phyloP scores from a whole-genome alignment of 2,329 filamentous ascomycete genomes.

The Pestalotiopsis sp. region DNA sequence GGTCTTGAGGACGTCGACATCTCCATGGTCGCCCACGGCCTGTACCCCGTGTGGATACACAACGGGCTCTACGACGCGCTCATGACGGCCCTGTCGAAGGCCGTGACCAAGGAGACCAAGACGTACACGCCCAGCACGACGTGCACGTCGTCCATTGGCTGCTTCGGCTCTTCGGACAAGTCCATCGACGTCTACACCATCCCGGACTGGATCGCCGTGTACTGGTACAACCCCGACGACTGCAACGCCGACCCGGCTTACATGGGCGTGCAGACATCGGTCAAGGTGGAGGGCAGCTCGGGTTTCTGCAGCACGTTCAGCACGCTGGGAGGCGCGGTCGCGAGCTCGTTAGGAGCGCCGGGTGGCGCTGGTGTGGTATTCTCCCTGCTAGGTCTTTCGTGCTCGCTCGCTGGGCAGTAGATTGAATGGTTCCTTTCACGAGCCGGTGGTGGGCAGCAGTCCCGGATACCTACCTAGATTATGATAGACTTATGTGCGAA shows the following conservation, averaged over 20 bases:
- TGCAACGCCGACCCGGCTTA: not conserved
- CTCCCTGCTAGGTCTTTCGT: not conserved
- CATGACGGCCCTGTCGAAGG: constrained; percentile 2
- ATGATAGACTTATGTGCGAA: too few species aligned
- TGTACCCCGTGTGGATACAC: not conserved
- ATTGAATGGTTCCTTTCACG: not conserved
- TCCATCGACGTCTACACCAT: constrained; percentile 3
- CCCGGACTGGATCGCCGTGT: constrained; percentile 4
- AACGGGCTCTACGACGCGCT: not conserved
- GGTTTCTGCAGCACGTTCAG: not conserved
- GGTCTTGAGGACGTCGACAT: not conserved
- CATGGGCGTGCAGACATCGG: not conserved
- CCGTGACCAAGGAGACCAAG: not conserved
- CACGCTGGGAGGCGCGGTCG: not conserved
- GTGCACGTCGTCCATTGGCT: not conserved
- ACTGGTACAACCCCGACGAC: not conserved
- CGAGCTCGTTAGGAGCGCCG: not conserved
- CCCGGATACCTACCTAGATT: too few species aligned
- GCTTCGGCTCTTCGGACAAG: constrained; percentile 4
- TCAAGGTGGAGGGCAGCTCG: not conserved
- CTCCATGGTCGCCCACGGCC: constrained; percentile 2
- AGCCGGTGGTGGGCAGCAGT: too few species aligned
- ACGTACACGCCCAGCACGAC: not conserved
- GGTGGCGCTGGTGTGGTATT: not conserved
- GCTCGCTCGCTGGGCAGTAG: not conserved